phyloP scores from a whole-genome alignment of 2,329 filamentous ascomycete genomes.

The Cucurbitaria berberidis region DNA sequence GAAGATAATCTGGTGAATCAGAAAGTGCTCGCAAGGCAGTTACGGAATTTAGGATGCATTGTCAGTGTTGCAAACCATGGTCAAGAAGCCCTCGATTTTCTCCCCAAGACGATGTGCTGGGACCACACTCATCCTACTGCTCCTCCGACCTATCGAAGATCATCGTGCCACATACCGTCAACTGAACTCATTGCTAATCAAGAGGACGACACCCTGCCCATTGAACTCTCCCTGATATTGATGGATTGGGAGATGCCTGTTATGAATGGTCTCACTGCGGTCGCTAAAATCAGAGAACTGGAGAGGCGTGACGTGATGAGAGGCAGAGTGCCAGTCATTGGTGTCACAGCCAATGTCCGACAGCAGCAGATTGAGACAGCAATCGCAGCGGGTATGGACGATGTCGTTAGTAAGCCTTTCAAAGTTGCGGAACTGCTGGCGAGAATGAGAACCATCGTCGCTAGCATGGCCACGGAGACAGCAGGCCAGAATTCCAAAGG shows the following conservation, averaged over 20 bases:
- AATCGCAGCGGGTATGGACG: conserved; percentile 44
- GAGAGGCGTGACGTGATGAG: conserved; percentile 26
- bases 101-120: conserved; percentile 37
- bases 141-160: conserved; percentile 58
- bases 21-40: conserved; percentile 49
- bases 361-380: conserved; percentile 37
- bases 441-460: conserved; percentile 26
- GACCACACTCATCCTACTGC: conserved; percentile 12
- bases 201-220: conserved; percentile 2
- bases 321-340: conserved; percentile 38
- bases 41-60: conserved; percentile 44
- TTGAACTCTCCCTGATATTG: conserved; percentile 31
- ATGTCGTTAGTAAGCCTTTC: conserved; percentile 80
- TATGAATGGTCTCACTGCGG: conserved; percentile 41
- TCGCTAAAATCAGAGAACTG: conserved; percentile 34
- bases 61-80: conserved; percentile 50
- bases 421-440: conserved; percentile 33
- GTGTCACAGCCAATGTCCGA: conserved; percentile 46
- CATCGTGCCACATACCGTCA: conserved; percentile 4
- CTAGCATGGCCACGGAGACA: not conserved
- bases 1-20: conserved; percentile 53
- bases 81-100: conserved; percentile 44
- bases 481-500: too few relatives aligned
- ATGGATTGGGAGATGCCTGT: conserved; percentile 47
- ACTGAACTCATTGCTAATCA: conserved; percentile 3